Base-by-base conservation (phyloP, 2,329 filamentous ascomycete genomes). In the Cordyceps javanica region DNA sequence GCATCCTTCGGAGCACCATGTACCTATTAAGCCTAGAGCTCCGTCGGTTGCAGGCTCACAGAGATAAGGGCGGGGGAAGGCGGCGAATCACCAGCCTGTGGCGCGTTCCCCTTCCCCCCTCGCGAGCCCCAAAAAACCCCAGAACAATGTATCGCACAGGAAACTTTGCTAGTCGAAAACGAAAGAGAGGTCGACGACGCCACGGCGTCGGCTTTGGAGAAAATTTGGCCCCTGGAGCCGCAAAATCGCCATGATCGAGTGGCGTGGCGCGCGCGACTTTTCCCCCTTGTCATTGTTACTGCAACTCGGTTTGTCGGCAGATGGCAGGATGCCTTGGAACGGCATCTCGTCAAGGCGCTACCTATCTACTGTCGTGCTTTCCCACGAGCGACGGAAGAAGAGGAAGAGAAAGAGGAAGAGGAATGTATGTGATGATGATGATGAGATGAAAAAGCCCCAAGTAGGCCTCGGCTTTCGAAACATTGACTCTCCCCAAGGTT, bases 141-240 rank as follows among this genome's bases (percentile, higher is more conserved):
- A 32, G n/a, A 25, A 28, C 5, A 55, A 49, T 56, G 34, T 48
- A 49, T 56, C 42, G 39, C 26, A n/a, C 50, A 42, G 8, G 7
- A 39, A 39, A 54, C n/a, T n/a, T 19, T 41, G 51, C 51, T 54
- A 45, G 51, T 45, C 51, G 39, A 7, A 54, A 36, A 45, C 19
- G 2, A 34, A 28, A 48, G n/a, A n/a, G n/a, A 46, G 32, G 11
- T 42, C 41, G 21, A n/a, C 16, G 34, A 45, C 51, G 51, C 39
- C 39, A 54, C 51, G 19, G 19, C 38, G n/a, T 19, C 19, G 7
- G 19, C 19, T 16, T 19, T 41, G 38, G n/a, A n/a, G 38, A 9
- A 13, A 11, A 7, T 38, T 21, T 36, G 21, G 48, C 30, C 25
- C 39, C 39, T 53, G 11, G 16, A 42, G 38, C 50, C 25, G 25